Percentiles rank a stretch among this genome's conserved stretches.
phyloP scores from a whole-genome alignment of 148 eudicot species.

The Heliamphora exappendiculata region DNA sequence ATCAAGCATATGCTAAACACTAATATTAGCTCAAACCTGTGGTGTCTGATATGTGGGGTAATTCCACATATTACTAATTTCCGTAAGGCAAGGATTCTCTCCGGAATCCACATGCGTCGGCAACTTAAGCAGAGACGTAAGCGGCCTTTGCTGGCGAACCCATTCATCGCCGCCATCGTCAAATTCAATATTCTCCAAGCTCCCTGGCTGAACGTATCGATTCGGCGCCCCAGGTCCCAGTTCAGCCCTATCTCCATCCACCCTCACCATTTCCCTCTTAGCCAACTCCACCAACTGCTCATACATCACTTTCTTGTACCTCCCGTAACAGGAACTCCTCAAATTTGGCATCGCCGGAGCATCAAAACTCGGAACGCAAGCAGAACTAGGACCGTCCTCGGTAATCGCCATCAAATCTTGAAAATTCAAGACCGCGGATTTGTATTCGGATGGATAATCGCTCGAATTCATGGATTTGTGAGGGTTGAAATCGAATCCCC shows the following conservation, averaged over 20 bases:
- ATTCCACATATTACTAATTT: neutral
- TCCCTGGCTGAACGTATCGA: constrained; percentile 2
- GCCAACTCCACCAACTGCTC: constrained; percentile 46
- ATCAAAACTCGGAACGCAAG: constrained; percentile 32
- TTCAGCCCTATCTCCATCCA: constrained; percentile 14
- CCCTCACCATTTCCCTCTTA: constrained; percentile 8
- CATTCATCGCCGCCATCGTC: constrained; percentile 1
- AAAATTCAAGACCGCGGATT: constrained; percentile 1
- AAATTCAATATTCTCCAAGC: neutral
- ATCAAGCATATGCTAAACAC: neutral
- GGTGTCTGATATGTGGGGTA: neutral
- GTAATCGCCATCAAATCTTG: neutral
- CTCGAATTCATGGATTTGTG: constrained; percentile 7
- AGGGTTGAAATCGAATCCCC: constrained; percentile 37
- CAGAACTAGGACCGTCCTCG: constrained; percentile 18
- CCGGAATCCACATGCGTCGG: constrained; percentile 9
- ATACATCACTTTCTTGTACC: constrained; percentile 31
- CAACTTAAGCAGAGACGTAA: constrained; percentile 33
- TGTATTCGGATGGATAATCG: neutral
- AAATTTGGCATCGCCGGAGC: constrained; percentile 16
- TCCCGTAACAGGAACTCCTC: constrained; percentile 13
- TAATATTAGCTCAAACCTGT: constrained; percentile 4
- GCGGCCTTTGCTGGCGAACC: constrained; percentile 18
- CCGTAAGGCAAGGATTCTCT: neutral
- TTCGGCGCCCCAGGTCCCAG: constrained; percentile 16